Evolutionary conservation across 495 filamentous ascomycete genomes (phyloP), one percentile per base, ranked within the genome.

Genomic region (Xylaria cubensis): DNA sequence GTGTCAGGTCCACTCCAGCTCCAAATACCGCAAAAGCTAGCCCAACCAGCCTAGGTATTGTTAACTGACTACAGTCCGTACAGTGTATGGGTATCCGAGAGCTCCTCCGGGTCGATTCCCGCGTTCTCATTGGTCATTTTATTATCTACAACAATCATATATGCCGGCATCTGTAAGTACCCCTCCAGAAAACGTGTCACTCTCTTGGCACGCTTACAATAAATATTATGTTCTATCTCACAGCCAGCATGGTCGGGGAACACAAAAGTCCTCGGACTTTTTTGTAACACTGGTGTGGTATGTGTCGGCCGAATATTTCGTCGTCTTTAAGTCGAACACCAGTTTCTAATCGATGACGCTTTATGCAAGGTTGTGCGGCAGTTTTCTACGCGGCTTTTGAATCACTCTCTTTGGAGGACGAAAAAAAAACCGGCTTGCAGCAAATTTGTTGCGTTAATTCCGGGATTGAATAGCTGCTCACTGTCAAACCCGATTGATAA

Each of bases 101-200:
- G 39, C 12, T 21, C 21, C n/a, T 21, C 21, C n/a, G 26, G 42
- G 42, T 50, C 26, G 26, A 44, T 48, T 46, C 24, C 41, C 26
- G 24, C 50, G 26, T 19, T 65, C 10, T 50, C 15, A 65, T 50
- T 50, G 63, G 63, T 26, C 4, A 29, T 65, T 65, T 24, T n/a
- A 64, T 29, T 29, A 44, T 32, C 39, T n/a, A 29, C n/a, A 19
- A n/a, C 7, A 21, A n/a, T 36, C 42, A 34, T 6, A 41, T 29
- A 64, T 64, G 41, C 39, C 41, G 21, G 13, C 63, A 44, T 13
- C 41, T 29, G 13, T n/a, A n/a, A n/a, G n/a, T 32, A 65, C 58
- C 58, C 32, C 8, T 24, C 34, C 58, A 36, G 8, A 59, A 36
- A 59, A 59, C 55, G 55, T 59, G 55, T 36, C 55, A 21, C 62